A percentile compares a stretch with the other conserved stretches of the same genome.
These are phyloP conservation scores for Trametes punicea DNA, from an alignment of 768 basidiomycete genomes.

Conservation along the genomic window DNA sequence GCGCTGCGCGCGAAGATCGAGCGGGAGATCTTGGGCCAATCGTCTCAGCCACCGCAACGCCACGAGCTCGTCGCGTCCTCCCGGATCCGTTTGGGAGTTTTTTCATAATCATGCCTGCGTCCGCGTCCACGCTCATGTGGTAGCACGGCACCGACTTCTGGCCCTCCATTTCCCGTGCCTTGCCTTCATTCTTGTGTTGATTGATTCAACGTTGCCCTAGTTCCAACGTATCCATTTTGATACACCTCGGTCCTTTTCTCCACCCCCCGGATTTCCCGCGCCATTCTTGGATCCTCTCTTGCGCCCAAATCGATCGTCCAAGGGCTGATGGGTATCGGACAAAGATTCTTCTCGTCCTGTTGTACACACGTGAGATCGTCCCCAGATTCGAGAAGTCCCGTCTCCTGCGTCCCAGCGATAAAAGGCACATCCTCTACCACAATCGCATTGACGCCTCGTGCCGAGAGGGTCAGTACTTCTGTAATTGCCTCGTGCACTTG, in stretches of 20 bases:
- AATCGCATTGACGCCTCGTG: slow-evolving; percentile 23
- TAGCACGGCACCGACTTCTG: neutral
- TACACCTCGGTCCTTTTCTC: slow-evolving; percentile 6
- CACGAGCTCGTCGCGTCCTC: slow-evolving; percentile 1
- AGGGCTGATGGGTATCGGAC: slow-evolving; percentile 24
- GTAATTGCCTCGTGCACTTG: slow-evolving; percentile 28
- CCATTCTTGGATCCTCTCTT: slow-evolving; percentile 9
- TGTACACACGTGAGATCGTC: slow-evolving; percentile 23
- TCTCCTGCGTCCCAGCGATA: slow-evolving; percentile 13
- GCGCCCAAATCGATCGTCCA: slow-evolving; percentile 23
- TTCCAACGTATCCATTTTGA: slow-evolving; percentile 8
- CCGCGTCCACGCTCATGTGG: neutral
- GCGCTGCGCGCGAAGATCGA: slow-evolving; percentile 21
- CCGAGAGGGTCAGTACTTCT: slow-evolving; percentile 29
- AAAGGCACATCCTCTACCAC: slow-evolving; percentile 20
- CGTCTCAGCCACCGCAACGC: slow-evolving; percentile 2
- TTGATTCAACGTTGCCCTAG: slow-evolving; percentile 12
- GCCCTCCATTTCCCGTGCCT: neutral
- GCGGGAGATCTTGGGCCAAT: slow-evolving; percentile 14
- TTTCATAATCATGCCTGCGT: slow-evolving; percentile 10
- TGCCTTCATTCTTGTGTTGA: slow-evolving; percentile 11
- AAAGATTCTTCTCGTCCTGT: slow-evolving; percentile 14
- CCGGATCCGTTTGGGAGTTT: slow-evolving; percentile 1
- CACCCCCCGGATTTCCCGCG: slow-evolving; percentile 16
- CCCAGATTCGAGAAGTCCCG: slow-evolving; percentile 16